Evolutionary conservation across 345 rosid genomes (phyloP), one percentile per base, ranked within the genome.

Genomic region (Conringia planisiliqua): DNA sequence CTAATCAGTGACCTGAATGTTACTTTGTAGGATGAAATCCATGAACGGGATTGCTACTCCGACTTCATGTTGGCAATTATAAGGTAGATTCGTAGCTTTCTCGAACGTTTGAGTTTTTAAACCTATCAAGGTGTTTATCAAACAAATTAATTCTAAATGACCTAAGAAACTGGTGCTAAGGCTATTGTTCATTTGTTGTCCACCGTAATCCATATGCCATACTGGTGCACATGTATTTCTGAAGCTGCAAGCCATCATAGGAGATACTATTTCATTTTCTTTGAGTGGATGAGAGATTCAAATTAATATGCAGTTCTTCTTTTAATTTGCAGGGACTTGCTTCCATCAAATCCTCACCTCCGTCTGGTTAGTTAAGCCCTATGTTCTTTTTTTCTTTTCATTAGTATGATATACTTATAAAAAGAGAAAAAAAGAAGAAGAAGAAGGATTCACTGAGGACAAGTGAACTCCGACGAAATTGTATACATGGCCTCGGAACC

Each of bases 41-140:
- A 94, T 79, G 98, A 94, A 82, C 88, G 98, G 80, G 97, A 94
- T 82, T 84, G 93, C 83, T 90, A 82, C 83, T 90, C 93, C n/a
- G 98, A 94, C 85, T 85, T 94, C 80, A 88, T 90, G 83, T 73
- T 94, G 86, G 90, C 97, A 70, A 88, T 91, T 68, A 73, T 94
- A 75, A 93, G 98, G 98, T 93, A 81, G 17, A 42, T 16, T 59
- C 29, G 54, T 73, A 73, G 70, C 62, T 51, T 69, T 61, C 44
- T 54, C 32, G 16, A 33, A 22, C 16, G 13, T 26, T 30, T 46
- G 20, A 32, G 20, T 57, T 73, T 33, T n/a, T 73, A 27, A 54
- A 42, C 36, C n/a, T 62, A 42, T 43, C 38, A 43, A 52, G 20
- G 30, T 32, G 39, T 56, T 44, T 36, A 27, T 14, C 26, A 38